phyloP scores from a whole-genome alignment of 139 green algal species.

The Protoeuglena noctilucae region DNA sequence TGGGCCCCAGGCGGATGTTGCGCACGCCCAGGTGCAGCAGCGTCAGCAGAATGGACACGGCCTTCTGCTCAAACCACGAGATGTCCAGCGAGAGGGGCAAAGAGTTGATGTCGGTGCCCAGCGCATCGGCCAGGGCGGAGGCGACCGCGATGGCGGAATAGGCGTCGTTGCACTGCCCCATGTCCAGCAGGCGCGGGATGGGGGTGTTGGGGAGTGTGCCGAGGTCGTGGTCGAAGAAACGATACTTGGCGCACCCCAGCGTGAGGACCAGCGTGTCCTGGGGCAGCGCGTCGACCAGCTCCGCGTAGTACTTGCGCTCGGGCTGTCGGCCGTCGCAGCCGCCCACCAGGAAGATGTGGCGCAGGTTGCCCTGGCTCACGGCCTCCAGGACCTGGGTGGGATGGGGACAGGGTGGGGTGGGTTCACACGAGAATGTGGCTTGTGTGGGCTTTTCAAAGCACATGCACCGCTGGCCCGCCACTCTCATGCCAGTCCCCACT shows the following conservation, averaged over 20 bases:
- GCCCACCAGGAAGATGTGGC: conserved; percentile 25
- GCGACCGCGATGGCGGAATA: conserved; percentile 42
- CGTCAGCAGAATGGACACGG: conserved; percentile 51
- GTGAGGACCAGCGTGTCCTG: conserved; percentile 25
- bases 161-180: conserved; percentile 49
- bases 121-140: conserved; percentile 37
- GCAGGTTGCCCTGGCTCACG: conserved; percentile 20
- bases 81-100: conserved; percentile 53
- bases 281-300: conserved; percentile 1
- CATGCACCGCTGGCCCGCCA: not conserved
- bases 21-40: conserved; percentile 51
- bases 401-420: not conserved
- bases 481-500: conserved; percentile 1
- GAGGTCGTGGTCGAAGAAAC: conserved; percentile 40
- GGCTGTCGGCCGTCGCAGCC: conserved; percentile 19
- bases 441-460: not conserved
- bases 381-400: conserved; percentile 15
- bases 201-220: conserved; percentile 30
- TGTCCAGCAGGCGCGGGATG: conserved; percentile 57
- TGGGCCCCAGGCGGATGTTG: conserved; percentile 51
- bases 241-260: conserved; percentile 56
- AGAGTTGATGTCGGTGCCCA: conserved; percentile 46
- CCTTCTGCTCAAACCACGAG: conserved; percentile 65
- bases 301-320: conserved; percentile 12
- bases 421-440: not conserved